Conservation (phyloP, 2,329 filamentous ascomycete species). For the Trichoderma koningii region DNA sequence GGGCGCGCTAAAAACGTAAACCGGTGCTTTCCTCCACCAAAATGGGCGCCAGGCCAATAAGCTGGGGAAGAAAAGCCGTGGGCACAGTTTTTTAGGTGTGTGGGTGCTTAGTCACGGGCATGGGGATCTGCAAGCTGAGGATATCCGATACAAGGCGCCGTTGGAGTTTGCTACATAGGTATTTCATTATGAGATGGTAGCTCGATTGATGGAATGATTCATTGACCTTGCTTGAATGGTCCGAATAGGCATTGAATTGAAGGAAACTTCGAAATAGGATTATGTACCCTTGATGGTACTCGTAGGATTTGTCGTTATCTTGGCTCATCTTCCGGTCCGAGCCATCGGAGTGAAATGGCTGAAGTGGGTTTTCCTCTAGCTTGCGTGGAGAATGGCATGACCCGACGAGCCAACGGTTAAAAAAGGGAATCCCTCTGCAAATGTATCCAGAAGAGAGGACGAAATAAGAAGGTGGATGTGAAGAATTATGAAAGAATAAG, state of each 20-base stretch:
- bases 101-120: slow-evolving; percentile 7
- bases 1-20: slow-evolving; percentile 13
- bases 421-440: not conserved
- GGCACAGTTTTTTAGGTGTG: no score
- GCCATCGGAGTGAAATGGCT: not conserved
- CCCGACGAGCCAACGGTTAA: not conserved
- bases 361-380: not conserved
- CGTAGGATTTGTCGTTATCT: no score
- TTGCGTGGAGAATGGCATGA: not conserved
- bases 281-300: no score
- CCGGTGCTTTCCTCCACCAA: not conserved
- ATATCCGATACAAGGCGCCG: slow-evolving; percentile 21
- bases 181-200: no score
- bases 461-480: not conserved
- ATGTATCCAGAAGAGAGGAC: not conserved
- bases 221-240: no score
- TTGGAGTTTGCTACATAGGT: not conserved
- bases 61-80: not conserved
- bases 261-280: not conserved
- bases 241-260: no score
- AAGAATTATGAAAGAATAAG: not conserved
- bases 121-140: not conserved
- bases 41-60: not conserved
- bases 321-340: not conserved
- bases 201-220: no score